Evolutionary conservation across 805 yeast species (phyloP), one percentile per base, ranked within the genome.

Genomic region (Danielia oregonensis): DNA sequence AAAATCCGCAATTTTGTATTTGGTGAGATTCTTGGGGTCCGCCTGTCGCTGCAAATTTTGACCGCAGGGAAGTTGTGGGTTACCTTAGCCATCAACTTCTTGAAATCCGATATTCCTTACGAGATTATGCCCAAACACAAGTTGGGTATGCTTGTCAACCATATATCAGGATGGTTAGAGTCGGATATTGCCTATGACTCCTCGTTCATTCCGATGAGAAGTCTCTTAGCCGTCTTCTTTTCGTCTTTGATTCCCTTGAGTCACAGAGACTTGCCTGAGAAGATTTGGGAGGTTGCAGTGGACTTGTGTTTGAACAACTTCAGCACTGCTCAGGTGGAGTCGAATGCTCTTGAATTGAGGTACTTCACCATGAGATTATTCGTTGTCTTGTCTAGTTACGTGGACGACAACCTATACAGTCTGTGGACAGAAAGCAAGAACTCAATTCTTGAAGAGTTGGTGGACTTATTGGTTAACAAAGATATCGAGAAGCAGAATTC

Each of bases 101-200:
- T 59, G 13, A 50, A 56, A 32, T 39, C 57, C 2, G 66, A 63
- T 17, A 43, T 44, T 6, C n/a, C 21, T 10, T 60, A 57, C 29
- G 57, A 53, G n/a, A 66, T 78, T 2, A 59, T 84, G 17, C 82
- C 86, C 5, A 65, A 73, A 3, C 88, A 79, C 49, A 70, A 93
- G 45, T 61, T 82, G 25, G 72, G 68, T 27, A 76, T 83, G 86
- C 57, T 82, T 6, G 41, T 85, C 13, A 71, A 65, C 26, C 69
- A 74, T 4, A 43, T 87, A 1, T 50, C 56, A 4, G 59, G 58
- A 13, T 82, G 89, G 86, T 45, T 81, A 15, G 83, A 78, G 16
- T 68, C 79, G 11, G 86, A 77, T 14, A 46, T 70, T 32, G 76
- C 82, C 1, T 82, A 75, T 52, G 86, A 79, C 13, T 56, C 61